These are phyloP conservation scores for Trichocomaceae sp. DNA, from an alignment of 2,329 filamentous ascomycete species.

Conservation along the genomic window DNA sequence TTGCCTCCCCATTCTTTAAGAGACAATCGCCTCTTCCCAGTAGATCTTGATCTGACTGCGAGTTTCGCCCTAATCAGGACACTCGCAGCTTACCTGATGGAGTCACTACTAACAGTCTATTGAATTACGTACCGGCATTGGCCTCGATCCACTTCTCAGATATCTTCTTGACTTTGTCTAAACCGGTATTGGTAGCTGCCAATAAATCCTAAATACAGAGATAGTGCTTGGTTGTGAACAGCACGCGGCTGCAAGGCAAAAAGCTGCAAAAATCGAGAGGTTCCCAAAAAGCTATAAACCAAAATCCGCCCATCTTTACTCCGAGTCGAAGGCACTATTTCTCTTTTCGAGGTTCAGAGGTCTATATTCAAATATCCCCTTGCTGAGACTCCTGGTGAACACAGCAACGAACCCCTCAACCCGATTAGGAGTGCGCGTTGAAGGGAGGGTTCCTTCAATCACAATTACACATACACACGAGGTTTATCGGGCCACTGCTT, in stretches of 20 bases:
- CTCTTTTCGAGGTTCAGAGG: conserved; percentile 7
- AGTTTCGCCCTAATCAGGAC: conserved; percentile 12
- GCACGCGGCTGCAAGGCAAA: conserved; percentile 15
- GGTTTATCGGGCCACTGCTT: conserved; percentile 8
- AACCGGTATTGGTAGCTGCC: conserved; percentile 5
- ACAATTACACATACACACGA: conserved; percentile 12
- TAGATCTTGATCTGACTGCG: conserved; percentile 9
- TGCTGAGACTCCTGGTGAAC: conserved; percentile 15
- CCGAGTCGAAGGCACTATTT: conserved; percentile 7
- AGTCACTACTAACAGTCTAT: conserved; percentile 11
- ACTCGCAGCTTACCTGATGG: conserved; percentile 15
- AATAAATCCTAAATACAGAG: conserved; percentile 10
- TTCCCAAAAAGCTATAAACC: conserved; percentile 16
- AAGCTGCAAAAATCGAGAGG: conserved; percentile 4
- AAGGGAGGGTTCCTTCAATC: conserved; percentile 14
- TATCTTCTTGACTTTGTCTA: conserved; percentile 5
- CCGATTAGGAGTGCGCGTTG: conserved; percentile 15
- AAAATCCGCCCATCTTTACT: conserved; percentile 14
- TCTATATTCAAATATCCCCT: conserved; percentile 14
- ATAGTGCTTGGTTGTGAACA: conserved; percentile 10
- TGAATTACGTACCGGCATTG: conserved; percentile 12
- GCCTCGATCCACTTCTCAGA: conserved; percentile 12
- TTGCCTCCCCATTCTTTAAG: conserved; percentile 12
- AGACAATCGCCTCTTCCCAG: conserved; percentile 6
- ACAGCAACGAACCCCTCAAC: conserved; percentile 11